Base-by-base conservation (phyloP, 257 asterid genomes). In the Scutellaria barbata region DNA sequence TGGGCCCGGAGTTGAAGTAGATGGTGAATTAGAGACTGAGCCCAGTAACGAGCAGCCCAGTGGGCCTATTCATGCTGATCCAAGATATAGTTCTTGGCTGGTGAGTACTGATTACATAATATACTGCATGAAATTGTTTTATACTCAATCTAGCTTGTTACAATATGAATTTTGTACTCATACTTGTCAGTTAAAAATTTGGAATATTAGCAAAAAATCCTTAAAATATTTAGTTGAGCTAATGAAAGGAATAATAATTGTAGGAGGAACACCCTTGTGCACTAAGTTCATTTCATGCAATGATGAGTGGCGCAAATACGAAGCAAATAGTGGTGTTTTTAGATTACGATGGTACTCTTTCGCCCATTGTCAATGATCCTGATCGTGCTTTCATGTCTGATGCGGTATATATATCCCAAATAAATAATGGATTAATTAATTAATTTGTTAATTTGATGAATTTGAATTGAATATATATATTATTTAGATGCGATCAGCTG, bases 341-440 rank as follows among this genome's bases (percentile, higher is more conserved):
- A 57, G 98, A 92, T 39, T 92, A 89, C 52, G 97, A 92, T 30
- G 97, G 96, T 16, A 92, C 97, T 42, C 88, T 92, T 35, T 80
- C 96, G 0, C 98, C 98, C 2, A 89, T 92, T 33, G 96, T 89
- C 0, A 81, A 64, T 17, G 98, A 92, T 18, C 98, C 96, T 48
- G 85, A 92, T 16, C 69, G 82, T 10, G 98, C 96, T 8, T 89
- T 89, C 85, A 89, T 92, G 96, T 85, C 98, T n/a, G 85, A 85
- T 71, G 74, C 72, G 81, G 98, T 92, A 83, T 10, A 7, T 5
- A 12, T 6, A 8, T 37, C n/a, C 18, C 6, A 67, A n/a, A 40
- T 18, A 16, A 18, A 11, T 0, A 25, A 3, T 0, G 3, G 2
- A 3, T 22, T 57, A 25, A 57, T 56, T 22, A 4, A 10, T 57